Percentiles rank a stretch among this genome's conserved stretches.
These are phyloP conservation scores for Russula vinacea DNA, from an alignment of 768 basidiomycete genomes.

Conservation along the genomic window DNA sequence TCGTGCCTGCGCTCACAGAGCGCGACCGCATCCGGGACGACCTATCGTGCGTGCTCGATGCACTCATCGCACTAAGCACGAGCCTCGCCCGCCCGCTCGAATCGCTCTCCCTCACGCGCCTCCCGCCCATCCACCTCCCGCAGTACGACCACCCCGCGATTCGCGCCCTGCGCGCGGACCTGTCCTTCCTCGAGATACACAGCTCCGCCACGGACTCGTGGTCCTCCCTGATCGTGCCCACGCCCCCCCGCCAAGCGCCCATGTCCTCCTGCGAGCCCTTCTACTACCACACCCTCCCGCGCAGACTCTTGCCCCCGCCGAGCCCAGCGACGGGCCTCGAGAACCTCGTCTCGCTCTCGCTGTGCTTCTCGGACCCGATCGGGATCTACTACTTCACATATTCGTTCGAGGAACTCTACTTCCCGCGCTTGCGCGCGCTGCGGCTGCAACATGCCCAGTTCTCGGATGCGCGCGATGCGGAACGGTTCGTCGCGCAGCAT, in stretches of 20 bases:
- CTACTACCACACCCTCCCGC: conserved; percentile 12
- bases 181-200: conserved; percentile 17
- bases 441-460: conserved; percentile 22
- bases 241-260: background rate
- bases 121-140: conserved; percentile 14
- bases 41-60: conserved; percentile 13
- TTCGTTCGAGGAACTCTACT: conserved; percentile 13
- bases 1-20: background rate
- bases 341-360: conserved; percentile 18
- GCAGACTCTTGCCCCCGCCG: conserved; percentile 1
- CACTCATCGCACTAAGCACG: conserved; percentile 1
- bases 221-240: background rate
- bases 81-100: conserved; percentile 7
- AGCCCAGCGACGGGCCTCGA: background rate
- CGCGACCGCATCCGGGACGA: conserved; percentile 11
- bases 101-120: conserved; percentile 14
- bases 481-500: conserved; percentile 17
- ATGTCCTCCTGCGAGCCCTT: conserved; percentile 22
- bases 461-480: conserved; percentile 18
- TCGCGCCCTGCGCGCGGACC: background rate
- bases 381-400: conserved; percentile 14
- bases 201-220: conserved; percentile 4
- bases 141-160: conserved; percentile 14
- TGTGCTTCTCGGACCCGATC: conserved; percentile 16
- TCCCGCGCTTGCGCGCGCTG: conserved; percentile 16